Conservation (phyloP, 2,329 filamentous ascomycete genomes). For the Hymenoscyphus occultus region DNA sequence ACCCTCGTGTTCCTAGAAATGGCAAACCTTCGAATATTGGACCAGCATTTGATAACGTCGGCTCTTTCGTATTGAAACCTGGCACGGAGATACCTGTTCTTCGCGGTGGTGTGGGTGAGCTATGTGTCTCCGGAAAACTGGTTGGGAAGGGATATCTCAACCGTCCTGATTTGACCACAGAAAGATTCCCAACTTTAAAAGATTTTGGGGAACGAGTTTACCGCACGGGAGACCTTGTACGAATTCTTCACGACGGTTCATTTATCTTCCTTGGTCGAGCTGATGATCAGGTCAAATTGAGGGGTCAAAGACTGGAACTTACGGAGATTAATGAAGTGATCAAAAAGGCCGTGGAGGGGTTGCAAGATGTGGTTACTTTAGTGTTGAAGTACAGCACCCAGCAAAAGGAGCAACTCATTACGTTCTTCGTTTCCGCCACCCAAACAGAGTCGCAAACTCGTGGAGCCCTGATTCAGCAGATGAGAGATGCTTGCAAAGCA, state of each 20-base stretch:
- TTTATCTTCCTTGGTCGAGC: conserved; percentile 86
- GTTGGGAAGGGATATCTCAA: conserved; percentile 90
- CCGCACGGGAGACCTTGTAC: conserved; percentile 83
- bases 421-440: conserved; percentile 59
- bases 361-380: conserved; percentile 71
- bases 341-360: conserved; percentile 53
- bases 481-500: conserved; percentile 62
- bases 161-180: conserved; percentile 69
- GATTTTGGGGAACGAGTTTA: conserved; percentile 65
- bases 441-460: conserved; percentile 30
- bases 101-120: conserved; percentile 76
- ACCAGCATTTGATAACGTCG: conserved; percentile 81
- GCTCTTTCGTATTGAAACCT: conserved; percentile 72
- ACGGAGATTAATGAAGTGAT: conserved; percentile 89
- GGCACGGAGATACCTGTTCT: conserved; percentile 69
- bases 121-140: conserved; percentile 82
- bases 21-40: conserved; percentile 88
- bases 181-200: conserved; percentile 68
- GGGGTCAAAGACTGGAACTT: conserved; percentile 84
- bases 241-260: conserved; percentile 73
- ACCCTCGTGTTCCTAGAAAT: conserved; percentile 71
- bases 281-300: conserved; percentile 89
- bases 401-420: conserved; percentile 78
- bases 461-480: conserved; percentile 43
- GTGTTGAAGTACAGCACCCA: conserved; percentile 69